Base-by-base conservation (phyloP, 2,329 filamentous ascomycete genomes). In the Penicillium frequentans region DNA sequence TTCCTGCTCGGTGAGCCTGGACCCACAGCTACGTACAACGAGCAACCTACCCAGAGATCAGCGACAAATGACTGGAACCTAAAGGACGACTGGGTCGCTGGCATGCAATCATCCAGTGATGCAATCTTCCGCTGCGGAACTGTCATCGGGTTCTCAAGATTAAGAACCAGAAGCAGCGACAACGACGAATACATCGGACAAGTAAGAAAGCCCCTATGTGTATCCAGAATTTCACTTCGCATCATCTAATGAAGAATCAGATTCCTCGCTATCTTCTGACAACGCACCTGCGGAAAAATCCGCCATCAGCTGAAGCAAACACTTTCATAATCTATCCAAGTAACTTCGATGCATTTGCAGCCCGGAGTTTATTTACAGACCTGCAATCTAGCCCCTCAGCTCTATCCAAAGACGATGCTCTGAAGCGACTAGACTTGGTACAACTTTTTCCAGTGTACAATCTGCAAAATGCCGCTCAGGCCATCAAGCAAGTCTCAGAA, bases 261-360 rank as follows among this genome's bases (percentile, higher is more conserved):
- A 59, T 73, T 33, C 69, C 71, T n/a, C 71, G 69, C 14, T 50
- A 59, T 31, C 64, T 74, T 23, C 62, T 73, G 21, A 63, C 62
- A 55, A 61, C 48, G 2, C 62, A 68, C 39, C 55, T 73, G 3
- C 58, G 52, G 13, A 52, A 29, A 13, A 54, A n/a, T 8, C 10
- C 49, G 2, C 26, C 55, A 24, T 57, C 56, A 42, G 47, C 55
- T 44, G 54, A 63, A 21, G 50, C 65, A 27, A 71, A 56, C 48
- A 62, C 66, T 27, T 75, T 70, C 61, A 73, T 75, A 37, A 73
- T 75, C 49, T 66, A 73, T 49, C 72, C 72, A 0, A 60, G 54
- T 19, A 69, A 60, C 35, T 70, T 67, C 24, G 62, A 62, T 16
- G 64, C 64, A 1, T 73, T 75, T 55, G 63, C 68, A 9, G 71